These are phyloP conservation scores for Penicillium canariense DNA, from an alignment of 495 filamentous ascomycete genomes.

Conservation along the genomic window DNA sequence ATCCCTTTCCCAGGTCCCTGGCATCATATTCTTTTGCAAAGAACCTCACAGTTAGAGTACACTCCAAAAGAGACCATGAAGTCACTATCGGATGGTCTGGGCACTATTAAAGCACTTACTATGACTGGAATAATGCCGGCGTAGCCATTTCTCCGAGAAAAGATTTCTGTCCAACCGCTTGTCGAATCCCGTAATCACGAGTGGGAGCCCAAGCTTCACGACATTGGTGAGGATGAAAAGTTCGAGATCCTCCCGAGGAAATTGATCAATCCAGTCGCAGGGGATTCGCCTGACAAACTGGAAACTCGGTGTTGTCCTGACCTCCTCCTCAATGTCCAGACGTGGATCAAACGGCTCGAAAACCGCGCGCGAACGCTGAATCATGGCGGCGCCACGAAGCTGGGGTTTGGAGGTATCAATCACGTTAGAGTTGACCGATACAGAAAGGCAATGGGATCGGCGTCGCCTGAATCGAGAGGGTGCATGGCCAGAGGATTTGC, in stretches of 20 bases:
- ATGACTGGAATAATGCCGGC: conserved; percentile 67
- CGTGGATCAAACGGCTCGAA: conserved; percentile 86
- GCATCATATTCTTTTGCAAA: conserved; percentile 57
- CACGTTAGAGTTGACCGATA: not conserved
- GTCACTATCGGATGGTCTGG: not conserved
- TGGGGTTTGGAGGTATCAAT: not conserved
- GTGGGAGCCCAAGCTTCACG: conserved; percentile 75
- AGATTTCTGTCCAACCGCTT: conserved; percentile 58
- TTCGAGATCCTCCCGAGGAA: conserved; percentile 73
- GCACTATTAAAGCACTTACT: conserved; percentile 42
- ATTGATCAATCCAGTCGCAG: conserved; percentile 67
- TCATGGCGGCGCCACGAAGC: conserved; percentile 4
- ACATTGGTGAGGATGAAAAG: conserved; percentile 76
- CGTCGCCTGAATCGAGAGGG: not conserved
- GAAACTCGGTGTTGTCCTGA: conserved; percentile 78
- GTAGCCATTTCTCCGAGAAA: conserved; percentile 79
- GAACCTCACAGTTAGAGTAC: not conserved
- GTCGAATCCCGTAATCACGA: conserved; percentile 79
- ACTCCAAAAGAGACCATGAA: not conserved
- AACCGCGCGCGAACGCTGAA: conserved; percentile 41
- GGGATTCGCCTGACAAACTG: conserved; percentile 74
- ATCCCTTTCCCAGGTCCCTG: conserved; percentile 66
- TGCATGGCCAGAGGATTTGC: not conserved
- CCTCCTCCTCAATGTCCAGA: conserved; percentile 69
- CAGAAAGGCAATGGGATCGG: not conserved